Percentiles rank a stretch among this genome's conserved stretches.
Evolutionary conservation across 2,329 filamentous ascomycete species (phyloP).

Genomic region (Pseudogymnoascus sp.): DNA sequence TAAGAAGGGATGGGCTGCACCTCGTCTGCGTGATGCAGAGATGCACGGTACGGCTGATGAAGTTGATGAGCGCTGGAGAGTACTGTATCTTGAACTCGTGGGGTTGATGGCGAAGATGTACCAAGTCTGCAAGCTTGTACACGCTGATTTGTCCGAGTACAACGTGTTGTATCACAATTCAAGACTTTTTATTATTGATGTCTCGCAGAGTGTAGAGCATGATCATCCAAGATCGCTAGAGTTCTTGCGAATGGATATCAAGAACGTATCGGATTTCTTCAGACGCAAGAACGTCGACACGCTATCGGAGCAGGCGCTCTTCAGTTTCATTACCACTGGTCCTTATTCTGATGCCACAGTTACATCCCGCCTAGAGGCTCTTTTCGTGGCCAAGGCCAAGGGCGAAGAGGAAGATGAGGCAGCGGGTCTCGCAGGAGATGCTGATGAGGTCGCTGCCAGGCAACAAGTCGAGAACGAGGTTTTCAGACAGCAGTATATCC

Average conservation of each 20-base stretch:
- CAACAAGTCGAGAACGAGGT: conserved; percentile 80
- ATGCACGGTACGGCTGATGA: conserved; percentile 52
- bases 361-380: conserved; percentile 50
- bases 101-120: conserved; percentile 90
- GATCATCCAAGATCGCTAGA: conserved; percentile 89
- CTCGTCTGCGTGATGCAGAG: conserved; percentile 77
- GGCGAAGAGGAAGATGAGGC: conserved; percentile 49
- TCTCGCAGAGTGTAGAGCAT: conserved; percentile 94
- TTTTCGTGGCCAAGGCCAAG: conserved; percentile 51
- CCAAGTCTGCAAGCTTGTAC: conserved; percentile 82
- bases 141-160: conserved; percentile 97
- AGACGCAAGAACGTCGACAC: conserved; percentile 73
- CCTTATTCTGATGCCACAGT: conserved; percentile 54
- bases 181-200: conserved; percentile 88
- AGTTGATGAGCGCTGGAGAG: conserved; percentile 62
- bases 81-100: conserved; percentile 73
- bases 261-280: conserved; percentile 94
- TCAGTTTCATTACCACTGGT: conserved; percentile 70
- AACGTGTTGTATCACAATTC: conserved; percentile 84
- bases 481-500: conserved; percentile 93
- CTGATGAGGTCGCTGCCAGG: conserved; percentile 44
- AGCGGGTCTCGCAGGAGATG: conserved; percentile 40
- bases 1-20: conserved; percentile 77
- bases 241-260: conserved; percentile 96
- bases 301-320: conserved; percentile 69